Percentiles rank a stretch among this genome's conserved stretches.
These are phyloP conservation scores for Leccinum longicurvipes DNA, from an alignment of 768 basidiomycete genomes.

Conservation along the genomic window DNA sequence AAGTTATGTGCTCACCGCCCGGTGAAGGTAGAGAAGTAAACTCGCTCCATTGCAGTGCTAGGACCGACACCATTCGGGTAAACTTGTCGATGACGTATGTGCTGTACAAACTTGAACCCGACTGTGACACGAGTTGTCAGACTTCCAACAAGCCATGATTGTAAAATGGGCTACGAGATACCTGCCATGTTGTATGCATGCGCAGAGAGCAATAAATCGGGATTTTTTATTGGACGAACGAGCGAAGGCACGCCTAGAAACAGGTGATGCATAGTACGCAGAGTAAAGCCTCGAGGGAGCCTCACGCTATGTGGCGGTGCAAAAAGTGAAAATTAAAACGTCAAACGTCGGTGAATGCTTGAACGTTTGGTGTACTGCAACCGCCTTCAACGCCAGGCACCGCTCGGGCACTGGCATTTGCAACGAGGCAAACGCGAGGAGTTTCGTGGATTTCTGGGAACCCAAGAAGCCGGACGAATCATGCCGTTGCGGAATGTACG, in stretches of 20 bases:
- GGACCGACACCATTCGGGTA: conserved; percentile 8
- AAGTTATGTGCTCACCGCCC: conserved; percentile 7
- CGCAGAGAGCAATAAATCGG: background rate
- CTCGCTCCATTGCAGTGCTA: conserved; percentile 24
- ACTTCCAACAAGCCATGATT: background rate
- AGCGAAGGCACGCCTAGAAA: background rate
- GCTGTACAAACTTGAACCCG: conserved; percentile 8
- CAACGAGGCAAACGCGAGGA: conserved; percentile 26
- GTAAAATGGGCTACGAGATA: conserved; percentile 1
- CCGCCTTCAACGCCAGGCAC: conserved; percentile 12
- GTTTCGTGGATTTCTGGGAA: conserved; percentile 6
- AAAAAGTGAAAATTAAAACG: background rate
- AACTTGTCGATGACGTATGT: conserved; percentile 3
- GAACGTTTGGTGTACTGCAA: conserved; percentile 3
- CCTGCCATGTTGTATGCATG: conserved; percentile 2
- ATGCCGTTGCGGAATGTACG: background rate
- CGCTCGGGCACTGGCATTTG: conserved; percentile 1
- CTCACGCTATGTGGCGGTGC: conserved; percentile 26
- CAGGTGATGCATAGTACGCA: background rate
- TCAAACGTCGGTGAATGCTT: conserved; percentile 5
- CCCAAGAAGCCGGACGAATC: background rate
- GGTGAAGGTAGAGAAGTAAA: conserved; percentile 11
- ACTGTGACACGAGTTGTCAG: background rate
- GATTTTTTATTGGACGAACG: background rate
- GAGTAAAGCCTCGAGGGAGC: conserved; percentile 27